Evolutionary conservation across 306 rosid species (phyloP), one percentile per base, ranked within the genome.

Genomic region (Luffa aegyptiaca): DNA sequence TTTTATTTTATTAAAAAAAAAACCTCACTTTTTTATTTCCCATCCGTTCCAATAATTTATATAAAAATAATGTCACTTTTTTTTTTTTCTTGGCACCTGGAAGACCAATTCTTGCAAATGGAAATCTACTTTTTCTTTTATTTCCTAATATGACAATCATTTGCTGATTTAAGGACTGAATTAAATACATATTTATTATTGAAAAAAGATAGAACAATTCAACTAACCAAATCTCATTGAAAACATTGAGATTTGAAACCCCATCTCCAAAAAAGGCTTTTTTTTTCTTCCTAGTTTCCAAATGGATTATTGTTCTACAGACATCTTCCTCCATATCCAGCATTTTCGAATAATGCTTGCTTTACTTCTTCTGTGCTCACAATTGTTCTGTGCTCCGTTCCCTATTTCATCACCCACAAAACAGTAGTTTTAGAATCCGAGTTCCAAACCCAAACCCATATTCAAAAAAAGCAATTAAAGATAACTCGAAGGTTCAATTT

Each of bases 261-360:
- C 37, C 66, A 61, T 61, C 66, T 10, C 66, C 14, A 21, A 9
- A 61, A 61, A 61, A 6, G 8, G 10, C 8, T 56, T 18, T 18
- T n/a, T 56, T 17, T 18, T 17, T 63, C 44, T 14, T 63, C 42
- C 12, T 65, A 18, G 18, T 5, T 44, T 44, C 11, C 1, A 69
- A 41, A 42, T 18, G 0, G 21, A 6, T 3, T 33, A 11, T 11
- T 35, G 59, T 79, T 80, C 86, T 85, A 87, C 83, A 81, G 73
- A 75, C 95, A 90, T 63, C 87, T 87, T 83, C 95, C 95, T 80
- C 90, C 95, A 80, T 90, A 90, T 12, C 95, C 95, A 26, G 95
- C 90, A 58, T 83, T 87, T 82, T 85, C 82, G 77, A 87, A 90
- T 39, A 90, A 84, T 2, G 90, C 83, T 85, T 90, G 92, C 76